Evolutionary conservation across 2,329 filamentous ascomycete genomes (phyloP).

Genomic region (Paramyrothecium sp.): DNA sequence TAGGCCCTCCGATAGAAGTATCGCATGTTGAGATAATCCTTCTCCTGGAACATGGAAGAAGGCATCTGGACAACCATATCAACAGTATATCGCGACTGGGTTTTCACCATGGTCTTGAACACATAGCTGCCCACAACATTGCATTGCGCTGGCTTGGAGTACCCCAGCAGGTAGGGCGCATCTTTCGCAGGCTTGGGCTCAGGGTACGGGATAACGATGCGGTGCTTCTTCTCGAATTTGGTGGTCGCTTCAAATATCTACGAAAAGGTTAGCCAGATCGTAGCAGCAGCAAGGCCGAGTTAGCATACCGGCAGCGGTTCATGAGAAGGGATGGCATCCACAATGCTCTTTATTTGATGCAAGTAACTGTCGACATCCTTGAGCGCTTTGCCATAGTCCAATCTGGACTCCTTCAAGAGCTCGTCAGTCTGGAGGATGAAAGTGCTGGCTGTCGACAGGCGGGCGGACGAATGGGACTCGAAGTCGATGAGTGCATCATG

Average conservation of each 20-base stretch:
- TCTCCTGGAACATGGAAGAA: conserved; percentile 76
- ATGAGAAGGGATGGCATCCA: conserved; percentile 50
- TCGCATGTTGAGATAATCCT: conserved; percentile 88
- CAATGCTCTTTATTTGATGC: conserved; percentile 49
- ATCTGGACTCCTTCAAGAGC: conserved; percentile 51
- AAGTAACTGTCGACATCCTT: conserved; percentile 47
- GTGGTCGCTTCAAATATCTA: conserved; percentile 68
- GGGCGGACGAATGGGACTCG: conserved; percentile 35
- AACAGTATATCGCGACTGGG: conserved; percentile 57
- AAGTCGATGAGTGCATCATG: conserved; percentile 38
- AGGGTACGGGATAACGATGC: conserved; percentile 78
- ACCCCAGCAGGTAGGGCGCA: conserved; percentile 79
- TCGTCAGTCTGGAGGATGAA: conserved; percentile 61
- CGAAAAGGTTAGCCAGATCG: neutral
- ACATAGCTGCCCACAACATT: conserved; percentile 91
- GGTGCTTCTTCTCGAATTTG: conserved; percentile 64
- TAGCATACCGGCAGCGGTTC: conserved; percentile 48
- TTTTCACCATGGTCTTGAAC: conserved; percentile 69
- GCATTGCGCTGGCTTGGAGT: conserved; percentile 71
- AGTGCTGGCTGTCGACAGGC: conserved; percentile 47
- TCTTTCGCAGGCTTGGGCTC: conserved; percentile 74
- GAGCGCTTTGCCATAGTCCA: conserved; percentile 50
- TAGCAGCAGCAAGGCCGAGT: neutral
- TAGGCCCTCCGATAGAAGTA: conserved; percentile 96
- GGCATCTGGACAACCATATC: conserved; percentile 92